Evolutionary conservation across 176 grass and related monocot genomes (phyloP), one percentile per base, ranked within the genome.

Genomic region (Saccharum officinarum): DNA sequence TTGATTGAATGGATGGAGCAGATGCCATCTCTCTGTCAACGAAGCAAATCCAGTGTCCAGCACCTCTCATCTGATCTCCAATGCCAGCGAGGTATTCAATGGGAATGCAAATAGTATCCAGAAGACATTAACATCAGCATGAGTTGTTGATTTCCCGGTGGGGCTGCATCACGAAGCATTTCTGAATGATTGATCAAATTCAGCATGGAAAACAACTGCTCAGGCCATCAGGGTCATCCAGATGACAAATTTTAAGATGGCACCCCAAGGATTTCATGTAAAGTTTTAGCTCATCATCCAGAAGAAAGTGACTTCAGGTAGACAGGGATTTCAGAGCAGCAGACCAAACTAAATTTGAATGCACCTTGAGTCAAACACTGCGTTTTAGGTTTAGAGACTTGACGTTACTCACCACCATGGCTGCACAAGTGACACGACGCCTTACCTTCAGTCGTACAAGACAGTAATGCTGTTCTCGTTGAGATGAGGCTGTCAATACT

Each of bases 1-100:
- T 62, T 91, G 40, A 80, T 76, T 49, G 71, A 7, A 54, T 10
- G 45, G 34, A 87, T 80, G 80, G 62, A 84, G 46, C 76, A 69
- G 85, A 36, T 70, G 84, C 38, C 49, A 74, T 84, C 69, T 91
- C 80, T 3, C 76, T 50, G 60, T 80, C 83, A 50, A 42, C 72
- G n/a, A 57, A 87, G 59, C 22, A 63, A 71, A 63, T 89, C 40
- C 65, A 44, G 50, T 61, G 20, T 39, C 46, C 88, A 87, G 22
- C 47, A 73, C 22, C 52, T 74, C 49, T 57, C 22, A 41, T 59
- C 54, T 75, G 47, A 55, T 68, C 59, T 47, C 45, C 68, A 31
- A 72, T 70, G 67, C 78, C 65, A 64, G 67, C 39, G 20, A 76
- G 68, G 50, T 70, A 25, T 84, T 80, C 49, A 80, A 28, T 77